phyloP scores from a whole-genome alignment of 2,329 filamentous ascomycete genomes.

The Microcera coccophila region DNA sequence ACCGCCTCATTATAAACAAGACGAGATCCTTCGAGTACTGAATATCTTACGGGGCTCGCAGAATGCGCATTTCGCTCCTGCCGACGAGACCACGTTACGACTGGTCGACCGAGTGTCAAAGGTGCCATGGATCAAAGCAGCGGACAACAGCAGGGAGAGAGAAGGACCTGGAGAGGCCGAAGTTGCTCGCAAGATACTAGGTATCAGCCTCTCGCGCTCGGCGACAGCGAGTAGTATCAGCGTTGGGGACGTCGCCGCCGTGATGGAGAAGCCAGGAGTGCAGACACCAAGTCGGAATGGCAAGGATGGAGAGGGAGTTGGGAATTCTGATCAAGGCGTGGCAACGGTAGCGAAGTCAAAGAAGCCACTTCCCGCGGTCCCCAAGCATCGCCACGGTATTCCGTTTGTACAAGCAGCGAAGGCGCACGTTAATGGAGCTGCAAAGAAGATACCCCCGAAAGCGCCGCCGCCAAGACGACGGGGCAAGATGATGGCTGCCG shows the following conservation, averaged over 20 bases:
- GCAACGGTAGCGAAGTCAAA: constrained; percentile 34
- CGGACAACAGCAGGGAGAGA: constrained; percentile 33
- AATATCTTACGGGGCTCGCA: constrained; percentile 62
- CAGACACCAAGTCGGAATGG: constrained; percentile 67
- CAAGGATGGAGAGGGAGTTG: constrained; percentile 23
- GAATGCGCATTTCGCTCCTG: constrained; percentile 72
- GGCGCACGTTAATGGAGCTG: constrained; percentile 24
- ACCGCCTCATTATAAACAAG: constrained; percentile 85
- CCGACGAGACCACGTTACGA: constrained; percentile 74
- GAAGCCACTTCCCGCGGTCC: constrained; percentile 52
- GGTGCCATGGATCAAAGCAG: constrained; percentile 62
- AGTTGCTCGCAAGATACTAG: constrained; percentile 59
- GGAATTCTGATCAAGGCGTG: constrained; percentile 19
- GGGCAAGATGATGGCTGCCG: constrained; percentile 39
- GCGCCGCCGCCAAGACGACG: constrained; percentile 45
- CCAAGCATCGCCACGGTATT: constrained; percentile 53
- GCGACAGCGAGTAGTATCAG: constrained; percentile 71
- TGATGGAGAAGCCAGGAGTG: constrained; percentile 77
- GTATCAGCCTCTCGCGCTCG: constrained; percentile 64
- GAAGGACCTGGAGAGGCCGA: constrained; percentile 37
- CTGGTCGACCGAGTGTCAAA: constrained; percentile 71
- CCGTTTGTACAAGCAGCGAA: constrained; percentile 38
- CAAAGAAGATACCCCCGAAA: constrained; percentile 43
- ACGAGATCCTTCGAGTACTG: constrained; percentile 76
- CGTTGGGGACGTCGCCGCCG: constrained; percentile 72